Evolutionary conservation across 2,329 filamentous ascomycete genomes (phyloP), one percentile per base, ranked within the genome.

Genomic region (Beauveria brongniartii): DNA sequence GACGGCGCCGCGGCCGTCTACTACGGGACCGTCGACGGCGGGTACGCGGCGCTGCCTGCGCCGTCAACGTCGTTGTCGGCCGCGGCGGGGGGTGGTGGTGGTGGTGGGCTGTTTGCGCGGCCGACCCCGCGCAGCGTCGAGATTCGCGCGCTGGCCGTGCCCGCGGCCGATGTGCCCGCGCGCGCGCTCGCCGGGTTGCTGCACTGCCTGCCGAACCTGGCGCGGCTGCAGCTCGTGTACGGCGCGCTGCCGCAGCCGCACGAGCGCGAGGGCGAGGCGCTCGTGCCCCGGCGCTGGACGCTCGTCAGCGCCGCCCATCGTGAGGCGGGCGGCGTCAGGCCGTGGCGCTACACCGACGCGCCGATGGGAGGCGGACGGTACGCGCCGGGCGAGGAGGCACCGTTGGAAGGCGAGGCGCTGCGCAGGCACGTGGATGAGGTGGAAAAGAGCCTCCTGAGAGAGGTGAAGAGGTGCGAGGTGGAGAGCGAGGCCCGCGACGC

Each of bases 191-290:
- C 54, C 12, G 54, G 41, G 10, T 6, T 47, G 41, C 54, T 56
- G 26, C 54, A 56, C 43, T 56, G 41, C 43, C 41, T 56, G 18
- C 54, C 54, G 41, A 46, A 47, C n/a, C 41, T 56, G 54, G 12
- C 22, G 4, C 24, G 26, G 12, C 41, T 56, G 26, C 26, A 37
- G 54, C 41, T 56, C 16, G 54, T 56, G 9, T 56, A 56, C 54
- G 41, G 54, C 6, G 18, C 26, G 26, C 41, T 56, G 43, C 54
- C 54, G 53, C 53, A 55, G 53, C 53, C 53, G 54, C 12, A 47
- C 41, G 54, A 56, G 54, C 41, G 54, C 43, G 54, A 56, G 54
- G 54, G 47, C 37, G 54, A 56, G 43, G 12, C 54, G n/a, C n/a
- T 56, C 26, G 54, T 56, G 54, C 54, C 41, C 28, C 41, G 41